A percentile compares a stretch with the other conserved stretches of the same genome.
These are phyloP conservation scores for Avena eriantha DNA, from an alignment of 176 grass and related monocot species.

Conservation along the genomic window DNA sequence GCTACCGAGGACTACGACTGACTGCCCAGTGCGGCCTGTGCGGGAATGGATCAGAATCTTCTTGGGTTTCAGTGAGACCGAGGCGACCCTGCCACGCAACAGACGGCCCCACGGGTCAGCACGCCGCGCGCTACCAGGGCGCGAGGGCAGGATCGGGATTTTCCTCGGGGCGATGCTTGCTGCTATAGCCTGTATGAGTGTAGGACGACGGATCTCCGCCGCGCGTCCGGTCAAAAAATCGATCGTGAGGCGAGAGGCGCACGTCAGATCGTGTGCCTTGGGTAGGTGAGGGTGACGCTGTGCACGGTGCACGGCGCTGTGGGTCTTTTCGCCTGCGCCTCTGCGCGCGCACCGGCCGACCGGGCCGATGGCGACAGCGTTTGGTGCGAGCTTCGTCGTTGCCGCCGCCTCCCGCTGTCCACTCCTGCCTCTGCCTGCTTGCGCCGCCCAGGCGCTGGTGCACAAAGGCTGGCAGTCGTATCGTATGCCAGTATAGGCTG, in stretches of 20 bases:
- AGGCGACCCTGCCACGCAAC: background rate
- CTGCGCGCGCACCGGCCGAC: background rate
- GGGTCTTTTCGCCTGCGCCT: background rate
- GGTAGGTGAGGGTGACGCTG: background rate
- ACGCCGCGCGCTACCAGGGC: background rate
- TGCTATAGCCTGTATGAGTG: background rate
- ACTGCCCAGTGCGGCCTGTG: background rate
- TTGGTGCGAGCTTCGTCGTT: constrained; percentile 25
- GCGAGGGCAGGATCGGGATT: constrained; percentile 2
- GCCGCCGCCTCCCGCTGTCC: background rate
- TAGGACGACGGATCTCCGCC: background rate
- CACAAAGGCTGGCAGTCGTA: background rate
- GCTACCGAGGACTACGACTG: background rate
- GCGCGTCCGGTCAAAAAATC: background rate
- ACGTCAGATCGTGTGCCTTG: background rate
- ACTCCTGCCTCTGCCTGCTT: background rate
- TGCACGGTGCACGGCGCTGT: constrained; percentile 2
- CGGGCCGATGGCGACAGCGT: constrained; percentile 28
- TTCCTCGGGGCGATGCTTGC: background rate
- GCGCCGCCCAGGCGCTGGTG: background rate
- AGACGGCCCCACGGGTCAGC: background rate
- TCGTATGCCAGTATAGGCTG: no score
- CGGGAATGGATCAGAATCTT: constrained; percentile 32
- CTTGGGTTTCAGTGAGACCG: constrained; percentile 40
- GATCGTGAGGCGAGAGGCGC: background rate